Evolutionary conservation across 768 basidiomycete genomes (phyloP), one percentile per base, ranked within the genome.

Genomic region (Pleurotus salmoneostramineus): DNA sequence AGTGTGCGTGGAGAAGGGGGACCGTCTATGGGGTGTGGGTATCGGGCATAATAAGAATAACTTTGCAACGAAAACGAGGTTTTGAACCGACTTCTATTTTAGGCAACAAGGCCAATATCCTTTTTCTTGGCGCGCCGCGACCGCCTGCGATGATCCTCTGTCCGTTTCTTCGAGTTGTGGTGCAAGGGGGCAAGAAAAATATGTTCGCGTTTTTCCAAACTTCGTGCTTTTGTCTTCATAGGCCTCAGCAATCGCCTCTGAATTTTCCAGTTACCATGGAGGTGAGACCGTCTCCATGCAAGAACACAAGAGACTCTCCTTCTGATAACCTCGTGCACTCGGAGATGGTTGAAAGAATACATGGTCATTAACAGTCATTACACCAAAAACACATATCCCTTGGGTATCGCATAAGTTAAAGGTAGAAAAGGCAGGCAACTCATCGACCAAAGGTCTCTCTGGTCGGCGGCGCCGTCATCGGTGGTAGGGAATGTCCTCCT

Each of bases 391-490:
- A 27, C 21, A 27, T 27, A 27, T 27, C 21, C 21, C 21, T 27
- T 27, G 21, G 21, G 21, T 27, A 27, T 27, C 21, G 21, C 21
- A 27, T 27, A 27, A 27, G 21, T 27, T 27, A 45, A 45, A 45
- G 44, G 17, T 45, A 45, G 6, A 40, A n/a, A 40, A n/a, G 12
- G 6, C 15, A 45, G 14, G 44, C 12, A 6, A 17, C 44, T 31
- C 72, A 58, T n/a, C 51, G 48, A 33, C 40, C 52, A 31, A 55
- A 55, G 27, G 52, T 55, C 52, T 55, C 40, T 37, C 52, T 40
- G 6, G 52, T 55, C 10, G 52, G 37, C 15, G 52, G 52, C n/a
- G 52, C 52, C 17, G 52, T 55, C 52, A 55, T 55, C 14, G 52
- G 52, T 11, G 52, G 40, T 15, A 33, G 27, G 43, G n/a, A n/a